Evolutionary conservation across 345 rosid species (phyloP).

Genomic region (Isatis tinctoria): DNA sequence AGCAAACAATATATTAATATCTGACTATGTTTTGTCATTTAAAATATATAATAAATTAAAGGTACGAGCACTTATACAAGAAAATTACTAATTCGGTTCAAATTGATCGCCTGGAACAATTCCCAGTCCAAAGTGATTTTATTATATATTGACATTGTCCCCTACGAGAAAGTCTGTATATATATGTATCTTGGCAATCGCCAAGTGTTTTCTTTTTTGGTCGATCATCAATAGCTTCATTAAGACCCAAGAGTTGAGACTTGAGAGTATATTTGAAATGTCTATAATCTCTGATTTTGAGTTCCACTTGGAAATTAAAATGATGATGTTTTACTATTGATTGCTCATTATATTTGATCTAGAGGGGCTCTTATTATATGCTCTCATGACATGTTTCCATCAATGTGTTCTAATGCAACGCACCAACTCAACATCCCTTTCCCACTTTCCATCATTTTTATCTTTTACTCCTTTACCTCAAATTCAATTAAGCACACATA

Average conservation of each 20-base stretch:
- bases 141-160: not conserved
- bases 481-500: not conserved
- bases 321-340: conserved; percentile 31
- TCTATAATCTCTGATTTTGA: not conserved
- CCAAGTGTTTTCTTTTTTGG: not conserved
- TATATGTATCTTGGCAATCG: not conserved
- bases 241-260: not conserved
- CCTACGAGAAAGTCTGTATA: not conserved
- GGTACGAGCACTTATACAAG: not conserved
- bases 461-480: conserved; percentile 24
- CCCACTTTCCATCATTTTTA: conserved; percentile 54
- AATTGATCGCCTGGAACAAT: too few relatives aligned
- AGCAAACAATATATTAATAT: not conserved
- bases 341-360: conserved; percentile 20
- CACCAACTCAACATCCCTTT: conserved; percentile 55
- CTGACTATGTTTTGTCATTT: too few relatives aligned
- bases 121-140: not conserved
- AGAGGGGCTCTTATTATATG: conserved; percentile 8
- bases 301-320: conserved; percentile 24
- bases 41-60: too few relatives aligned
- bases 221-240: not conserved
- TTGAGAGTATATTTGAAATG: not conserved
- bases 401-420: conserved; percentile 44
- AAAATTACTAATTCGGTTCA: not conserved
- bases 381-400: conserved; percentile 50